Evolutionary conservation across 2,329 filamentous ascomycete genomes (phyloP).

Genomic region (Epichloe gansuensis): DNA sequence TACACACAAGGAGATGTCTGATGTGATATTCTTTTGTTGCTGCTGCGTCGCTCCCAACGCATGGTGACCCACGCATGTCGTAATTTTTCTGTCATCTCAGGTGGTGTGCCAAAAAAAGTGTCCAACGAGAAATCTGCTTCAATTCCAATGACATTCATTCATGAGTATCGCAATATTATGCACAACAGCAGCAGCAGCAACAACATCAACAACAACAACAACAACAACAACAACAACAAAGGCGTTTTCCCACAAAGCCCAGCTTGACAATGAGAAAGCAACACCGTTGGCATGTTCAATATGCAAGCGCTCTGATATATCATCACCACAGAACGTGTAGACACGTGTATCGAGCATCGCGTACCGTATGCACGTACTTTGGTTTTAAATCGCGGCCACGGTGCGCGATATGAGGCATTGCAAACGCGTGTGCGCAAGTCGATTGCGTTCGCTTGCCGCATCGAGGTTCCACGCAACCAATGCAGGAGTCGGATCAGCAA

Average conservation of each 20-base stretch:
- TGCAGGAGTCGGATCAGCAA: neutral
- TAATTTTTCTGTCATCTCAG: too few species aligned
- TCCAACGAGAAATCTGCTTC: too few species aligned
- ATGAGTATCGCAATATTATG: too few species aligned
- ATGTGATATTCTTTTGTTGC: too few species aligned
- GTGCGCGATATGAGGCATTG: neutral
- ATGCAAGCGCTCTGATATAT: neutral
- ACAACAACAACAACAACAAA: too few species aligned
- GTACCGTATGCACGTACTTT: neutral
- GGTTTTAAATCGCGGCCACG: neutral
- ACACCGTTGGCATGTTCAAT: neutral
- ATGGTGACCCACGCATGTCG: too few species aligned
- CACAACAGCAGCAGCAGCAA: too few species aligned
- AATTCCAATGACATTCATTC: too few species aligned
- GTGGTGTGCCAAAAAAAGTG: too few species aligned
- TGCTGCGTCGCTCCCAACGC: too few species aligned
- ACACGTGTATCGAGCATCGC: neutral
- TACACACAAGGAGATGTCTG: too few species aligned
- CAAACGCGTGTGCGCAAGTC: neutral
- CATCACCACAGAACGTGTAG: neutral
- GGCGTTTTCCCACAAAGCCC: neutral
- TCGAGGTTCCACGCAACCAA: conserved; percentile 1
- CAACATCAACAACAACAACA: neutral
- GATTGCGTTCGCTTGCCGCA: neutral
- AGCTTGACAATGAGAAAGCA: neutral